Evolutionary conservation across 2,329 filamentous ascomycete genomes (phyloP), one percentile per base, ranked within the genome.

Genomic region (Penicillium frequentans): DNA sequence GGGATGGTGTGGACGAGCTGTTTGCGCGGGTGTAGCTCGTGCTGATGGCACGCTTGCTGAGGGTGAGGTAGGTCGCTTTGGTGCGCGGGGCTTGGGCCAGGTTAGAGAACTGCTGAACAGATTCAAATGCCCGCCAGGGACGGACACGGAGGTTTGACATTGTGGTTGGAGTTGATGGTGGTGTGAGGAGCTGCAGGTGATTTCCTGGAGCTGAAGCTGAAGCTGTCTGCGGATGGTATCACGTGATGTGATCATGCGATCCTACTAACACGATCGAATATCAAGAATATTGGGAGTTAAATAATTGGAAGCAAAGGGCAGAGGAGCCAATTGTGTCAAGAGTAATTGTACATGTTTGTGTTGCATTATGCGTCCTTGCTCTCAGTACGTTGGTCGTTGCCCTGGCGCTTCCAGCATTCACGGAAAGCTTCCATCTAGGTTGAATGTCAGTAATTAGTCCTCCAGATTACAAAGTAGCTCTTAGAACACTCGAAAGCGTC

Each of bases 401-500:
- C 88, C 68, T 96, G 88, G 62, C 82, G 82, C 77, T 96, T 96
- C 93, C 93, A 98, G 76, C 93, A 98, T 68, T 89, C 84, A 69
- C 87, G 87, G 73, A 98, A 98, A 2, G 84, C 82, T 71, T 95
- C 89, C 90, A 98, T 96, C 93, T 98, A 65, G 37, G 60, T 54
- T 31, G 49, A 23, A 42, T 39, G 42, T 53, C 33, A 52, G 21
- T 3, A 10, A 43, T 2, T 27, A 14, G 16, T 16, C 9, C 1
- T n/a, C 9, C 11, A 24, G 14, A 8, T 0, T 9, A 31, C 5
- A 10, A 3, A 37, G 13, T 19, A 27, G 24, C 29, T 35, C 2
- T 21, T 31, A 3, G 16, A 11, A 11, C 13, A 33, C 21, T 9
- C n/a, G 1, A 3, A n/a, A 3, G 8, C 16, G 5, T 33, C 13